A percentile compares a stretch with the other conserved stretches of the same genome.
These are phyloP conservation scores for Mallotus japonicus DNA, from an alignment of 441 rosid species.

Conservation along the genomic window DNA sequence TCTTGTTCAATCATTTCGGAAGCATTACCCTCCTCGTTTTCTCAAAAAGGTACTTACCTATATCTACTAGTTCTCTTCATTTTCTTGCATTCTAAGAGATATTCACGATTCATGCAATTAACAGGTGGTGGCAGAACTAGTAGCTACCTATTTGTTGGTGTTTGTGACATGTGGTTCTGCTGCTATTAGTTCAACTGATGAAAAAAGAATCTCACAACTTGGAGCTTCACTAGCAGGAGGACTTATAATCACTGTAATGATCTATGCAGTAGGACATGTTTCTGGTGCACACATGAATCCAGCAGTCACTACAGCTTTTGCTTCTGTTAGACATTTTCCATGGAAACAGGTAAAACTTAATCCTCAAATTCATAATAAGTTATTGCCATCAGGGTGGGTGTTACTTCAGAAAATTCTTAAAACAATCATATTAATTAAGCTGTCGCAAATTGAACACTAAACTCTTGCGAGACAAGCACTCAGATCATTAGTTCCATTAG, in stretches of 20 bases:
- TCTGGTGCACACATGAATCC: constrained; percentile 81
- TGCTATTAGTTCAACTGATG: constrained; percentile 40
- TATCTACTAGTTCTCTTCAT: not conserved
- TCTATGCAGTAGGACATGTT: constrained; percentile 65
- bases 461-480: too few relatives aligned
- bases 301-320: constrained; percentile 60
- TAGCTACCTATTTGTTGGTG: constrained; percentile 58
- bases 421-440: too few relatives aligned
- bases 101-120: not conserved
- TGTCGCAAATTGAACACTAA: too few relatives aligned
- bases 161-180: constrained; percentile 58
- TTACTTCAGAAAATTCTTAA: too few relatives aligned
- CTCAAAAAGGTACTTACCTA: constrained; percentile 34
- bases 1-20: constrained; percentile 15
- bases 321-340: constrained; percentile 41
- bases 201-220: constrained; percentile 37
- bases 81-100: not conserved
- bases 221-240: constrained; percentile 63
- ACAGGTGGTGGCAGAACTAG: constrained; percentile 55
- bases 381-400: too few relatives aligned
- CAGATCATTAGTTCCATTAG: too few relatives aligned
- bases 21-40: constrained; percentile 42
- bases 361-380: not conserved
- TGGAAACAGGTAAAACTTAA: constrained; percentile 41
- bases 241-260: constrained; percentile 60